phyloP scores from a whole-genome alignment of 768 basidiomycete genomes.

The Daedalea quercina region DNA sequence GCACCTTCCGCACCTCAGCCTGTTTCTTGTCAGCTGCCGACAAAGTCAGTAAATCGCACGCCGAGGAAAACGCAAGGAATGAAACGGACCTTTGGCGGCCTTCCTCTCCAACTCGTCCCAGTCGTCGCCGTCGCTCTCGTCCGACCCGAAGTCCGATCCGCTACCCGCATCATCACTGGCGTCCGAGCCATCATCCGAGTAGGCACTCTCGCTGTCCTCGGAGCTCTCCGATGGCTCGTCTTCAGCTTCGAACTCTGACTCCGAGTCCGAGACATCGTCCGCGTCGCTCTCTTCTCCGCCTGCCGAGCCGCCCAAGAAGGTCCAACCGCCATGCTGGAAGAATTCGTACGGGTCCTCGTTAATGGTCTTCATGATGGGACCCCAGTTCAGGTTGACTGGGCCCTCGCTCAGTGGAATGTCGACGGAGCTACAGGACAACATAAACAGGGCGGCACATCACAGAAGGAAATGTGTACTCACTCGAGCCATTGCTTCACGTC shows the following conservation, averaged over 20 bases:
- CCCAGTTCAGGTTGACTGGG: slow-evolving; percentile 97
- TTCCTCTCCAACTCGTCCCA: slow-evolving; percentile 96
- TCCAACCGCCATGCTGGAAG: slow-evolving; percentile 96
- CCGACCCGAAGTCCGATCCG: slow-evolving; percentile 58
- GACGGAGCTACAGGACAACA: slow-evolving; percentile 64
- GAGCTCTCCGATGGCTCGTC: slow-evolving; percentile 35
- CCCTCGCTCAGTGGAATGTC: slow-evolving; percentile 95
- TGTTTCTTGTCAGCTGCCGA: slow-evolving; percentile 40
- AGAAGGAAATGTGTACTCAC: slow-evolving; percentile 64
- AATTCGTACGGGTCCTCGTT: slow-evolving; percentile 94
- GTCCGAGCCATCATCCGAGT: slow-evolving; percentile 34
- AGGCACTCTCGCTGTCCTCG: slow-evolving; percentile 44
- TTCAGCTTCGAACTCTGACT: slow-evolving; percentile 60
- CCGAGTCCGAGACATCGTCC: slow-evolving; percentile 58
- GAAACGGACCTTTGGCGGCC: slow-evolving; percentile 70
- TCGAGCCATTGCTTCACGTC: slow-evolving; percentile 99
- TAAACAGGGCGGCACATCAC: slow-evolving; percentile 1
- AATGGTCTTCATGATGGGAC: slow-evolving; percentile 97
- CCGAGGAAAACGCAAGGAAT: background rate
- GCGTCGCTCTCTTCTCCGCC: slow-evolving; percentile 61
- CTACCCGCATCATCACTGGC: slow-evolving; percentile 54
- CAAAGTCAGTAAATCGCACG: background rate
- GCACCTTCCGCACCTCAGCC: slow-evolving; percentile 19
- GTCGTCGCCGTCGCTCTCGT: slow-evolving; percentile 75
- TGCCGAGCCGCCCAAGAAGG: slow-evolving; percentile 68